These are phyloP conservation scores for Ustilago trichophora DNA, from an alignment of 1,284 basidiomycete species.

Conservation along the genomic window DNA sequence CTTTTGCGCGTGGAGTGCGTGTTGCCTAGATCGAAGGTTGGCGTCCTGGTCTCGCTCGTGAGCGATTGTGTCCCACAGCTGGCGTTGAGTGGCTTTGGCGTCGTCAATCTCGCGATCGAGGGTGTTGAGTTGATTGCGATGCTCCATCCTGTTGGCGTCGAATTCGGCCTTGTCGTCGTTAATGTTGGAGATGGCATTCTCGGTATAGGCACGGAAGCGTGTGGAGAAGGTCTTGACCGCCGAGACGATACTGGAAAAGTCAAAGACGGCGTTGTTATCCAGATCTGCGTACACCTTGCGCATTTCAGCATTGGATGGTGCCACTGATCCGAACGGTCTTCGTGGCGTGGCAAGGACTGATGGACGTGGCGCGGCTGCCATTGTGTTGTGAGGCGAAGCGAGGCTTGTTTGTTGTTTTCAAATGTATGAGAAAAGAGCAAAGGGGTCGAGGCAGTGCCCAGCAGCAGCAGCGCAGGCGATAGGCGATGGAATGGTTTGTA, in stretches of 20 bases:
- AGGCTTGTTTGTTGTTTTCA: no score
- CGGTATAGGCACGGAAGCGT: constrained; percentile 53
- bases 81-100: constrained; percentile 48
- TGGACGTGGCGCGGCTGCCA: constrained; percentile 28
- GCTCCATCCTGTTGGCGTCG: constrained; percentile 47
- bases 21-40: constrained; percentile 44
- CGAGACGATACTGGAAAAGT: constrained; percentile 51
- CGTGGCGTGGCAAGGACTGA: constrained; percentile 44
- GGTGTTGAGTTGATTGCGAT: constrained; percentile 38
- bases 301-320: constrained; percentile 43
- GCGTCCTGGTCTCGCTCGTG: constrained; percentile 53
- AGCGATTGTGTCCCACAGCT: constrained; percentile 58
- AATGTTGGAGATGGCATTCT: constrained; percentile 50
- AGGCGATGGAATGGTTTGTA: no score
- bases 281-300: constrained; percentile 44
- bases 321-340: constrained; percentile 26
- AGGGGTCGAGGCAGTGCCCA: no score
- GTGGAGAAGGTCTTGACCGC: constrained; percentile 44
- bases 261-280: constrained; percentile 50
- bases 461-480: no score
- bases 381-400: not conserved
- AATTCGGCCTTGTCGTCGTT: constrained; percentile 52
- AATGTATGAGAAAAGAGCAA: no score
- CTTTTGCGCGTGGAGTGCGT: constrained; percentile 48
- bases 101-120: constrained; percentile 56